Evolutionary conservation across 768 basidiomycete species (phyloP).

Genomic region (Rossbeevera mucosa): DNA sequence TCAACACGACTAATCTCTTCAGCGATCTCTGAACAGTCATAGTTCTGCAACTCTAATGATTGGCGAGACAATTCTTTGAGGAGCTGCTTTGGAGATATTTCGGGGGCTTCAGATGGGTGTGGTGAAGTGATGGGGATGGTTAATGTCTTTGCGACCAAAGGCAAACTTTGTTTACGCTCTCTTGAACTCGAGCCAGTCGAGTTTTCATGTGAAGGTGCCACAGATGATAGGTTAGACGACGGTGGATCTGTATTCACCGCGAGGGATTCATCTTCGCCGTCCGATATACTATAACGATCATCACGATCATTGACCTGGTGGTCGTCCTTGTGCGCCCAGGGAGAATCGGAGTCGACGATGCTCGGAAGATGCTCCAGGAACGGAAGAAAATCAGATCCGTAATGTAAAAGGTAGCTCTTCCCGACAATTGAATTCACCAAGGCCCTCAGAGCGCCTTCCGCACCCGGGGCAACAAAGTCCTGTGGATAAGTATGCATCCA

Average conservation of each 20-base stretch:
- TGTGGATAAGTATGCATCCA: constrained; percentile 75
- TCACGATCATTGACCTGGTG: constrained; percentile 57
- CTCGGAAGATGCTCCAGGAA: constrained; percentile 66
- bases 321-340: constrained; percentile 72
- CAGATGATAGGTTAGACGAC: constrained; percentile 23
- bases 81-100: constrained; percentile 50
- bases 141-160: constrained; percentile 45
- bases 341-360: constrained; percentile 61
- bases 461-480: constrained; percentile 76
- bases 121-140: constrained; percentile 33
- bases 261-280: constrained; percentile 46
- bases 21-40: constrained; percentile 67
- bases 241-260: constrained; percentile 31
- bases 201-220: constrained; percentile 18
- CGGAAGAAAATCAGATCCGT: constrained; percentile 77
- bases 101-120: constrained; percentile 30
- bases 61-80: constrained; percentile 59
- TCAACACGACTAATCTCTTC: constrained; percentile 81
- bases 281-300: constrained; percentile 50
- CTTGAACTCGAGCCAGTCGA: constrained; percentile 32
- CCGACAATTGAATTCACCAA: constrained; percentile 74
- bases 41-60: constrained; percentile 50
- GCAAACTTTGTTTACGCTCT: constrained; percentile 69
- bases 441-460: constrained; percentile 66
- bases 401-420: constrained; percentile 79